Evolutionary conservation across 768 basidiomycete species (phyloP), one percentile per base, ranked within the genome.

Genomic region (Pisolithus microcarpus): DNA sequence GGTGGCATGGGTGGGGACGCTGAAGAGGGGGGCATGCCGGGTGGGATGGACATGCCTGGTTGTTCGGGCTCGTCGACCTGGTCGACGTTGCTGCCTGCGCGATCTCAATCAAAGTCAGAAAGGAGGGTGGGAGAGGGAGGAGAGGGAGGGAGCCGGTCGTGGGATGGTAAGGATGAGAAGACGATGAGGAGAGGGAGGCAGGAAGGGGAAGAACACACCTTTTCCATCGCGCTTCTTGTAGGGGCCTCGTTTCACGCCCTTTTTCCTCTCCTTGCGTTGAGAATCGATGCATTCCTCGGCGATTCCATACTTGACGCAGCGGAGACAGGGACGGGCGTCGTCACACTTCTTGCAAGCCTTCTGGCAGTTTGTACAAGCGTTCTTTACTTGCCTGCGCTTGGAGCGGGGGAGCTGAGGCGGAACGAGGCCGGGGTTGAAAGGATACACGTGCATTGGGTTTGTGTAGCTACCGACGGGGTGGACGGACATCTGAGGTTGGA

Each of bases 151-250:
- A 39, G n/a, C n/a, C n/a, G n/a, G n/a, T n/a, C n/a, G n/a, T n/a
- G n/a, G n/a, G 48, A 48, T 9, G 38, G 39, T 30, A 26, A 30
- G 19, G 43, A 43, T 7, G 52, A 24, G 28, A 38, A 38, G 61
- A 59, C 21, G 53, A 49, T 10, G 54, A 57, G 45, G 45, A 56
- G 51, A 53, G 58, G 44, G 55, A 54, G 52, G 46, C 61, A 58
- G 60, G 58, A 67, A 58, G 64, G 62, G 64, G 47, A 56, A 65
- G 55, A 23, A 69, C 82, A 69, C 64, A 88, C 87, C 80, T 79
- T 85, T 87, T 79, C 80, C 82, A 86, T 88, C 87, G 82, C 86
- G 87, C 82, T 90, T 91, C 88, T 90, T 90, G 85, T 91, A 91
- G 69, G 88, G 88, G 42, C 87, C 87, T 63, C 87, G 73, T 74